Conservation (phyloP, 1,139 yeast species). For the Nakaseomyces sp. region DNA sequence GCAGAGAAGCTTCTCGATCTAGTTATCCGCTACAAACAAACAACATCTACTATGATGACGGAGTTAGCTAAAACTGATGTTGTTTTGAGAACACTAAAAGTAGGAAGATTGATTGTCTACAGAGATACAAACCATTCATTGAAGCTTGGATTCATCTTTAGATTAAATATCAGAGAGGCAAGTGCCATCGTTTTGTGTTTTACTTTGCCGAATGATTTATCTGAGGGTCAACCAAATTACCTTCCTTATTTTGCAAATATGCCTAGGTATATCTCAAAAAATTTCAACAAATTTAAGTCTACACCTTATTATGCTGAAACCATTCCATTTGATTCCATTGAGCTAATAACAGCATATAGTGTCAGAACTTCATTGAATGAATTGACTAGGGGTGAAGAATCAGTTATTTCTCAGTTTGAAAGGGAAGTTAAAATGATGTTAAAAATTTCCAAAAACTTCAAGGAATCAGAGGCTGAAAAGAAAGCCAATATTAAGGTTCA, state of each 20-base stretch:
- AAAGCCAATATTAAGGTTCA: constrained; percentile 45
- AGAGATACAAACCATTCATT: constrained; percentile 39
- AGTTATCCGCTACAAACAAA: constrained; percentile 39
- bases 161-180: constrained; percentile 35
- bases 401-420: constrained; percentile 37
- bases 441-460: constrained; percentile 39
- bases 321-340: constrained; percentile 43
- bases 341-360: constrained; percentile 41
- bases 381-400: constrained; percentile 38
- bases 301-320: constrained; percentile 34
- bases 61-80: constrained; percentile 42
- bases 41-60: constrained; percentile 40
- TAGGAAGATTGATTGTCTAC: constrained; percentile 57
- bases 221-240: constrained; percentile 30
- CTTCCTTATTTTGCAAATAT: constrained; percentile 48
- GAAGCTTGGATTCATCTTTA: constrained; percentile 48
- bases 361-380: constrained; percentile 38
- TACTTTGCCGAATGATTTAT: constrained; percentile 24
- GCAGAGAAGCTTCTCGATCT: constrained; percentile 41
- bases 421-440: constrained; percentile 37
- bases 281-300: constrained; percentile 31
- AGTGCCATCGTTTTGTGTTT: constrained; percentile 25
- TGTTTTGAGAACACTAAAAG: constrained; percentile 39
- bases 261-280: constrained; percentile 27
- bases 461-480: constrained; percentile 38